Conservation (phyloP, 1,139 yeast genomes). For the Magnusiomyces tetraspermus region DNA sequence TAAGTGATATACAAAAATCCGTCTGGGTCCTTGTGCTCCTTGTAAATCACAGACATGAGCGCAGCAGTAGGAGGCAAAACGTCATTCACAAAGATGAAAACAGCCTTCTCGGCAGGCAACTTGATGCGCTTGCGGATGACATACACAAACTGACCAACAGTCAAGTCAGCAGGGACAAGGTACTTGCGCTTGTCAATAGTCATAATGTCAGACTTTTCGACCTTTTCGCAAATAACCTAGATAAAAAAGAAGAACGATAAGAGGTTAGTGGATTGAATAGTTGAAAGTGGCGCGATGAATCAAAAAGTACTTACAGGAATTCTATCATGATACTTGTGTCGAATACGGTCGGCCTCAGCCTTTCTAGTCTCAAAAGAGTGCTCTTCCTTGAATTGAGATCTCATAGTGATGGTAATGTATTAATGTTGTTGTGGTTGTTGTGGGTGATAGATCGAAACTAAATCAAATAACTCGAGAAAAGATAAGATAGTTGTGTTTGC, state of each 20-base stretch:
- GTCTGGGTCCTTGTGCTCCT: conserved; percentile 94
- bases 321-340: conserved; percentile 81
- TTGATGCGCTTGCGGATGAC: conserved; percentile 93
- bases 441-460: no score
- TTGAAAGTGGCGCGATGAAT: conserved; percentile 22
- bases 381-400: conserved; percentile 89
- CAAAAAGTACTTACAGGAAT: conserved; percentile 50
- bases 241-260: no score
- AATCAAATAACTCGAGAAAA: no score
- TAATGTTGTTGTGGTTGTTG: no score
- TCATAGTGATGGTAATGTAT: no score
- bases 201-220: conserved; percentile 91
- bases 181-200: conserved; percentile 96
- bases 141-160: conserved; percentile 96
- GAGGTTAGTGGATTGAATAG: background rate
- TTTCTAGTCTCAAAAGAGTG: conserved; percentile 88
- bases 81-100: conserved; percentile 91
- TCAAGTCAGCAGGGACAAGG: conserved; percentile 88
- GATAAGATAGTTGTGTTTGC: no score
- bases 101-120: conserved; percentile 95
- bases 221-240: conserved; percentile 75
- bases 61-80: conserved; percentile 97
- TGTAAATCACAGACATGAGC: conserved; percentile 85
- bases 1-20: conserved; percentile 92
- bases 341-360: conserved; percentile 89